Base-by-base conservation (phyloP, 2,329 filamentous ascomycete species). In the Penicillium sp. region DNA sequence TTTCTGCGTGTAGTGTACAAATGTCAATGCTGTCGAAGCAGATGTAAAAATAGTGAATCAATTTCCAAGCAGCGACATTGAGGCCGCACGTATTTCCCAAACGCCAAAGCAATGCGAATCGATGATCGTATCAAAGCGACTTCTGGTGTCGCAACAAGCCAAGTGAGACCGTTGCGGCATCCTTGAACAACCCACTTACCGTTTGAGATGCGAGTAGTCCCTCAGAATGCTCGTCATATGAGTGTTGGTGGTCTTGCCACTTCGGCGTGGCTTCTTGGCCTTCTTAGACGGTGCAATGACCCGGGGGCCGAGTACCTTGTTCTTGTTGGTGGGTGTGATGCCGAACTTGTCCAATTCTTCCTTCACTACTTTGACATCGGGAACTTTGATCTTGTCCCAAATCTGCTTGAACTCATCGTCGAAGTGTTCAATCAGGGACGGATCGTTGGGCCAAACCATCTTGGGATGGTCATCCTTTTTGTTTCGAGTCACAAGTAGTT, bases 401-500 rank as follows among this genome's bases (percentile, higher is more conserved):
- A 93, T 89, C 57, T 80, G 78, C 72, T 87, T 83, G 73, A 97
- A 97, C 72, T 96, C 91, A 9, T 83, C 77, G 69, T 97, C 92
- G 64, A 97, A 87, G 35, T 78, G 72, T 69, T 92, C 83, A 66
- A 86, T 84, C 50, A 96, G 82, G 13, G 85, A 87, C 14, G 91
- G 84, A 66, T 96, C 90, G 73, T 99, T 90, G 50, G 87, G 82
- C 91, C 92, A 97, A 51, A 99, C 87, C 78, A 89, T 90, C 66
- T 88, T 86, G 2, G 93, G 87, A 65, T 89, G 84, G 69, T 89
- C 88, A 72, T 97, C 93, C 78, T 97, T 97, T 77, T 94, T 95
- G 54, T 92, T 92, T 59, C 92, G 85, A 22, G 90, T 89, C 6
- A 97, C 90, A 35, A 97, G 81, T 44, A 97, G 81, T 73, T 88